These are phyloP conservation scores for Periconia sp. DNA, from an alignment of 2,329 filamentous ascomycete genomes.

Conservation along the genomic window DNA sequence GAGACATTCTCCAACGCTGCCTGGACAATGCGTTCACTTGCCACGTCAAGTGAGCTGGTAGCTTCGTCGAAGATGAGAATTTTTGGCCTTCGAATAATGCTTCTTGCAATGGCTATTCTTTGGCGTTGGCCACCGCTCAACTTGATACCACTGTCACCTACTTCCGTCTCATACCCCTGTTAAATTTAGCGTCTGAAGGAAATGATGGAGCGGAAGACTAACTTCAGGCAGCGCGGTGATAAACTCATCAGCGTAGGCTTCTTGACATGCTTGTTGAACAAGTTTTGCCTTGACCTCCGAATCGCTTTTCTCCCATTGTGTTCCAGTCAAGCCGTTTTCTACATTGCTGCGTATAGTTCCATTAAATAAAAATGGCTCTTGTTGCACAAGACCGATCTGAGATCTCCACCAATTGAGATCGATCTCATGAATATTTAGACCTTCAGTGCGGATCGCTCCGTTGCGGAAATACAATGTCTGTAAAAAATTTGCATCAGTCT, in stretches of 20 bases:
- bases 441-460: conserved; percentile 26
- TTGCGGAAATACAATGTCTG: conserved; percentile 19
- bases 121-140: conserved; percentile 95
- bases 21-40: conserved; percentile 47
- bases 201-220: neutral
- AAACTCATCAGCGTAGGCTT: conserved; percentile 92
- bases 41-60: conserved; percentile 39
- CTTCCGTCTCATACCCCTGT: conserved; percentile 85
- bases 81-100: conserved; percentile 47
- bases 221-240: conserved; percentile 64
- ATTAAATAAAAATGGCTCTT: conserved; percentile 88
- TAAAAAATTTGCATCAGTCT: neutral
- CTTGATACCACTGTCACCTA: conserved; percentile 88
- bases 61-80: conserved; percentile 48
- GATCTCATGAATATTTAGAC: conserved; percentile 70
- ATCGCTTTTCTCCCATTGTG: conserved; percentile 59
- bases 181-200: conserved; percentile 56
- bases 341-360: conserved; percentile 90
- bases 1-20: conserved; percentile 41
- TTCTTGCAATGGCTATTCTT: conserved; percentile 48
- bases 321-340: conserved; percentile 76
- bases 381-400: conserved; percentile 87
- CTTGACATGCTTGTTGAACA: conserved; percentile 65
- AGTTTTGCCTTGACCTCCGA: conserved; percentile 69
- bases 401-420: conserved; percentile 89